Percentiles rank a stretch among this genome's conserved stretches.
phyloP scores from a whole-genome alignment of 495 filamentous ascomycete species.

The Trypethelium eluteriae region DNA sequence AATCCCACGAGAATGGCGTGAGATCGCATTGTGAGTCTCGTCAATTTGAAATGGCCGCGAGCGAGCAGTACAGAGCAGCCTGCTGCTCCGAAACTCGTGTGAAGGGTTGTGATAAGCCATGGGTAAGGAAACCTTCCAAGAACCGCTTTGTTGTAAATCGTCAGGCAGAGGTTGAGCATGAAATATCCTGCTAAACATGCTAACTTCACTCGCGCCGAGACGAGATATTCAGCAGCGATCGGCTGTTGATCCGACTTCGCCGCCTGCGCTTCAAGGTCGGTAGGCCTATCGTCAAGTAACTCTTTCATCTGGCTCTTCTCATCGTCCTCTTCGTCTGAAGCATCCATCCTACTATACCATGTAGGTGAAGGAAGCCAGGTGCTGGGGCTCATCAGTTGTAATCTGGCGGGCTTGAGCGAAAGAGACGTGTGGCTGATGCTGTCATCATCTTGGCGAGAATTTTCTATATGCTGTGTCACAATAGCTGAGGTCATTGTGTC shows the following conservation, averaged over 20 bases:
- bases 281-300: background rate
- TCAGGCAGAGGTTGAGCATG: conserved; percentile 45
- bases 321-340: background rate
- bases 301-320: background rate
- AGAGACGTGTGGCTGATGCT: background rate
- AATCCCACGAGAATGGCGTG: conserved; percentile 44
- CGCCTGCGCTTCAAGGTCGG: conserved; percentile 34
- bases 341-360: background rate
- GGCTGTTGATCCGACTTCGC: background rate
- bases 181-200: conserved; percentile 45
- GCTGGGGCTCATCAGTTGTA: background rate
- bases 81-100: conserved; percentile 43
- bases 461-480: background rate
- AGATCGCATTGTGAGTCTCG: conserved; percentile 40
- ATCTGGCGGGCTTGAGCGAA: background rate
- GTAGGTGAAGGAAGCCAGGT: conserved; percentile 2
- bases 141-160: conserved; percentile 50
- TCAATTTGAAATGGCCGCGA: conserved; percentile 42
- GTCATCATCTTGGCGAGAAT: background rate
- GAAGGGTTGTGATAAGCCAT: conserved; percentile 50
- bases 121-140: conserved; percentile 49
- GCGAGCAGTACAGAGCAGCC: conserved; percentile 44
- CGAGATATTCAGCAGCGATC: conserved; percentile 19
- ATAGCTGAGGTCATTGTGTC: background rate
- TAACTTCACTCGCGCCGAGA: conserved; percentile 34